phyloP scores from a whole-genome alignment of 2,329 filamentous ascomycete genomes.

The Clonostachys rosea region DNA sequence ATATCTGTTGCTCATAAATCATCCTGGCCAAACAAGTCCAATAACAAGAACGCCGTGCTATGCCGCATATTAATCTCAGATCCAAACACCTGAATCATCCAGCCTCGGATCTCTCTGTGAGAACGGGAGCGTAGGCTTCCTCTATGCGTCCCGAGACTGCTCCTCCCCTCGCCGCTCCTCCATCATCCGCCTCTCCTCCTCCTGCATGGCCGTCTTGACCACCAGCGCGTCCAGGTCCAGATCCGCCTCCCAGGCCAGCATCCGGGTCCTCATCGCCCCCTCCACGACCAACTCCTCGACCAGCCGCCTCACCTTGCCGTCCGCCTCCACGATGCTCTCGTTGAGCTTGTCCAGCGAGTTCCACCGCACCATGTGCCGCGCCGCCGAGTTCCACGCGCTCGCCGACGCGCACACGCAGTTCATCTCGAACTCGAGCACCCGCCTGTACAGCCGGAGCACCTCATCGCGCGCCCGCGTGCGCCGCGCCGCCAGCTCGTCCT shows the following conservation, averaged over 20 bases:
- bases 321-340: constrained; percentile 14
- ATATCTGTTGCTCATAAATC: too few species aligned
- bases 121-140: too few species aligned
- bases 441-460: constrained; percentile 19
- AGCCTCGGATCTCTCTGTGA: too few species aligned
- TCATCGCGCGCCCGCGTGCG: constrained; percentile 11
- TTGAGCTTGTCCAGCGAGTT: constrained; percentile 17
- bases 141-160: too few species aligned
- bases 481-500: constrained; percentile 12
- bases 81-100: too few species aligned
- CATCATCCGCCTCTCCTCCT: constrained; percentile 46
- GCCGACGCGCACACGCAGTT: constrained; percentile 30
- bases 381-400: constrained; percentile 26
- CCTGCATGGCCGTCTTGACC: constrained; percentile 39
- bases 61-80: too few species aligned
- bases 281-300: constrained; percentile 9
- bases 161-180: constrained; percentile 30
- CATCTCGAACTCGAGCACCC: constrained; percentile 30
- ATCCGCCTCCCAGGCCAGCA: constrained; percentile 1
- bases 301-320: constrained; percentile 13
- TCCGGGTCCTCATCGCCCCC: constrained; percentile 1
- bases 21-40: too few species aligned
- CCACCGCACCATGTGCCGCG: constrained; percentile 29
- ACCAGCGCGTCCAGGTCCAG: constrained; percentile 3
- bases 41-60: too few species aligned